These are phyloP conservation scores for Nemophila menziesii DNA, from an alignment of 257 asterid species.

Conservation along the genomic window DNA sequence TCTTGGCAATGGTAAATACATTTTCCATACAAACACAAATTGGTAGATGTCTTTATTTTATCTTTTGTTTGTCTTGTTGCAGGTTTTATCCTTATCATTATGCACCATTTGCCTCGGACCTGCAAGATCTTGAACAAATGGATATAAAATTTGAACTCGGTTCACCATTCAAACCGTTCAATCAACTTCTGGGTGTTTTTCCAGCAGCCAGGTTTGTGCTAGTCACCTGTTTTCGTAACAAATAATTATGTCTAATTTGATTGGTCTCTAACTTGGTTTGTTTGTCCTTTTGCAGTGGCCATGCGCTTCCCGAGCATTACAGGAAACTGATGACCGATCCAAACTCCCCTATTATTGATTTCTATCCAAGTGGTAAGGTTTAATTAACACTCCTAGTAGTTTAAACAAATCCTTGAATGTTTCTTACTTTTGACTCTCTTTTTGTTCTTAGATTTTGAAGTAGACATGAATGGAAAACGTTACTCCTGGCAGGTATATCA, in stretches of 20 bases:
- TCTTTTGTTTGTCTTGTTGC: constrained; percentile 18
- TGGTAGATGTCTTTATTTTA: background rate
- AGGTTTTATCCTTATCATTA: constrained; percentile 98
- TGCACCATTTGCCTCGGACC: constrained; percentile 99
- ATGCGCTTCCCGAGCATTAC: constrained; percentile 84
- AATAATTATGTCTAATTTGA: constrained; percentile 1
- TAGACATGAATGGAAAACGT: constrained; percentile 95
- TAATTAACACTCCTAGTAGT: background rate
- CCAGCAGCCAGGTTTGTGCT: constrained; percentile 90
- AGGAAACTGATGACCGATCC: constrained; percentile 92
- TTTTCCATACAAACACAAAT: background rate
- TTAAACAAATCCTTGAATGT: background rate
- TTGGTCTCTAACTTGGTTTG: constrained; percentile 24
- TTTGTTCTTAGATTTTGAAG: constrained; percentile 64
- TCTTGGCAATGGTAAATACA: constrained; percentile 71
- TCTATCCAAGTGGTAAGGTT: constrained; percentile 76
- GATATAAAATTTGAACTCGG: constrained; percentile 69
- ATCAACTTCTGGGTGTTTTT: constrained; percentile 89
- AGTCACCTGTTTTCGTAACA: background rate
- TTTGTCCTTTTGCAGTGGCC: constrained; percentile 68
- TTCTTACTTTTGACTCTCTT: constrained; percentile 9
- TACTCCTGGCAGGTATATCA: constrained; percentile 72
- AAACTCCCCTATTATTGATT: constrained; percentile 84
- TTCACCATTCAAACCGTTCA: constrained; percentile 91
- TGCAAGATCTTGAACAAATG: constrained; percentile 65